Conservation (phyloP, 176 grass and related monocot species). For the Echinochloa phyllopogon region DNA sequence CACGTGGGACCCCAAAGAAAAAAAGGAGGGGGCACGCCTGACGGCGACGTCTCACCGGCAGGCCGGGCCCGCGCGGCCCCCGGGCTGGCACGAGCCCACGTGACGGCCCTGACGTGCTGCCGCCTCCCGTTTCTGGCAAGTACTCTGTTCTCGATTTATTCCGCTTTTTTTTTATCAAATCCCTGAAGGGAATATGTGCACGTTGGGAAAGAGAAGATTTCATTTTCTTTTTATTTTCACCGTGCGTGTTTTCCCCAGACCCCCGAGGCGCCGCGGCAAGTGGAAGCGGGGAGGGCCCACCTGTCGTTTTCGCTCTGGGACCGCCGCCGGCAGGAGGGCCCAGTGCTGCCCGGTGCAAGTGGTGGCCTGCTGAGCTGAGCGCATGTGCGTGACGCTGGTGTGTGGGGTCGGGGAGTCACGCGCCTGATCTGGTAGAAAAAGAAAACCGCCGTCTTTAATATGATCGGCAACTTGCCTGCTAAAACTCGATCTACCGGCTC, state of each 20-base stretch:
- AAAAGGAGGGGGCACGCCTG: background rate
- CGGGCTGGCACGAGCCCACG: slow-evolving; percentile 22
- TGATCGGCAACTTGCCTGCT: too few species aligned
- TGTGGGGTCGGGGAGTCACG: background rate
- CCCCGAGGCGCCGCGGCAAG: background rate
- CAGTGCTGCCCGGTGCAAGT: too few species aligned
- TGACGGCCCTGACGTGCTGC: background rate
- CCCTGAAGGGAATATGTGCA: background rate
- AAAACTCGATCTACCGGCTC: too few species aligned
- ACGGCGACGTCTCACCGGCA: background rate
- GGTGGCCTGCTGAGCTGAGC: background rate
- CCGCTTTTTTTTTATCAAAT: background rate
- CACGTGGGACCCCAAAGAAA: slow-evolving; percentile 34
- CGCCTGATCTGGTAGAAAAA: background rate
- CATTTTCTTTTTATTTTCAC: background rate
- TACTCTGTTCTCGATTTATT: background rate
- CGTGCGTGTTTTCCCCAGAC: fast-evolving
- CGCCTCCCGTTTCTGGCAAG: slow-evolving; percentile 31
- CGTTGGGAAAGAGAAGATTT: background rate
- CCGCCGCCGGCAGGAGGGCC: too few species aligned
- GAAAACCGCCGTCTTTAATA: too few species aligned
- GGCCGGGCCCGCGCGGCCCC: background rate
- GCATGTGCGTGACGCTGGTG: background rate
- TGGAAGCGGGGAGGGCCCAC: background rate
- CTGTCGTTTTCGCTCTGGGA: background rate